These are phyloP conservation scores for Rhizopogon vulgaris DNA, from an alignment of 768 basidiomycete genomes.

Conservation along the genomic window DNA sequence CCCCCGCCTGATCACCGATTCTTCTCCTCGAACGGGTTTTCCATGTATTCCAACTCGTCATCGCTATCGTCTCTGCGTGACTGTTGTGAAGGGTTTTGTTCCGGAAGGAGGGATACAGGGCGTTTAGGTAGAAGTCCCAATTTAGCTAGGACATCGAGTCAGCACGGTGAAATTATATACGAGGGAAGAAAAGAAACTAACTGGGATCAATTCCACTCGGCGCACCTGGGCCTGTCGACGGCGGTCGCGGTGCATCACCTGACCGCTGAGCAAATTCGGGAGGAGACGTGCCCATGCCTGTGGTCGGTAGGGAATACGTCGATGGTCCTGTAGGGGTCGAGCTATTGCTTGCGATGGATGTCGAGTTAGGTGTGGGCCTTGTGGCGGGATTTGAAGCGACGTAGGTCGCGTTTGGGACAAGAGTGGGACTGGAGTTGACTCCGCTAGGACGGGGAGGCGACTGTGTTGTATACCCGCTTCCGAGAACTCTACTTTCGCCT, in stretches of 20 bases:
- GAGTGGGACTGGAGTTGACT: not conserved
- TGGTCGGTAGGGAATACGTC: not conserved
- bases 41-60: slow-evolving; percentile 65
- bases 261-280: not conserved
- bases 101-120: slow-evolving; percentile 52
- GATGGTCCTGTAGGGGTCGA: slow-evolving; percentile 5
- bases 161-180: not conserved
- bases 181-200: slow-evolving; percentile 7
- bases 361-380: not conserved
- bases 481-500: slow-evolving; percentile 3
- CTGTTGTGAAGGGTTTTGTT: slow-evolving; percentile 20
- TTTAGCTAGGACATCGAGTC: slow-evolving; percentile 39
- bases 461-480: not conserved
- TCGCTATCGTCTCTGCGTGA: slow-evolving; percentile 27
- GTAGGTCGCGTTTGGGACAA: not conserved
- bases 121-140: slow-evolving; percentile 69
- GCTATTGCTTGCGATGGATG: not conserved
- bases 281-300: not conserved
- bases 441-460: not conserved
- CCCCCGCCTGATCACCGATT: too few species aligned
- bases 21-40: slow-evolving; percentile 68
- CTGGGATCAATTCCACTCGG: slow-evolving; percentile 26
- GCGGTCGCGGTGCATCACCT: slow-evolving; percentile 8
- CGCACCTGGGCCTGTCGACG: slow-evolving; percentile 16
- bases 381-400: slow-evolving; percentile 1